These are phyloP conservation scores for Acidiella bohemica DNA, from an alignment of 495 filamentous ascomycete genomes.

Conservation along the genomic window DNA sequence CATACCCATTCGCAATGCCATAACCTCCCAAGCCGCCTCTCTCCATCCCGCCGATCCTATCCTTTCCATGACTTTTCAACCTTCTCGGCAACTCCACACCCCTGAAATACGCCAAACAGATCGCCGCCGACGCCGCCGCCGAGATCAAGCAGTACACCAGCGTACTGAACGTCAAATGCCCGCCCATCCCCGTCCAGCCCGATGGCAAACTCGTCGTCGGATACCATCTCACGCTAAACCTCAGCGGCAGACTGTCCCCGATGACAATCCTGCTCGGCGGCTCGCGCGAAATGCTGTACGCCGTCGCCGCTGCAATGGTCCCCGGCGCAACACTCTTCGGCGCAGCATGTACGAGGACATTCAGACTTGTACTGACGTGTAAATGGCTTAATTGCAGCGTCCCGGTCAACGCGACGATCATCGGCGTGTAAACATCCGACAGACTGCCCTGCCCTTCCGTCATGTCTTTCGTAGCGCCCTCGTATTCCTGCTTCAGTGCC, in stretches of 20 bases:
- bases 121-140: constrained; percentile 40
- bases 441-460: constrained; percentile 21
- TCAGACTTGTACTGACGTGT: constrained; percentile 79
- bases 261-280: constrained; percentile 60
- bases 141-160: constrained; percentile 49
- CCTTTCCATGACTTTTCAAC: constrained; percentile 31
- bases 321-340: constrained; percentile 39
- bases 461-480: constrained; percentile 11
- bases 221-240: constrained; percentile 76
- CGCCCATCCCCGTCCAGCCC: constrained; percentile 44
- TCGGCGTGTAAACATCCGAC: constrained; percentile 41
- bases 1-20: constrained; percentile 21
- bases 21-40: constrained; percentile 25
- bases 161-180: constrained; percentile 53
- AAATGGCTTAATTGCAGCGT: constrained; percentile 80
- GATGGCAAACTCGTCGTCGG: constrained; percentile 52
- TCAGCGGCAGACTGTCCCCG: constrained; percentile 69
- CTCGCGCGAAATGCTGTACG: constrained; percentile 56
- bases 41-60: constrained; percentile 23
- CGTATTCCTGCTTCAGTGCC: constrained; percentile 10
- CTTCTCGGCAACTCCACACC: constrained; percentile 45
- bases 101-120: constrained; percentile 47
- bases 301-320: constrained; percentile 67
- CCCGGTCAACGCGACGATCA: constrained; percentile 77
- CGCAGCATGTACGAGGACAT: constrained; percentile 70